Conservation (phyloP, 2,329 filamentous ascomycete genomes). For the Fusarium graminum region DNA sequence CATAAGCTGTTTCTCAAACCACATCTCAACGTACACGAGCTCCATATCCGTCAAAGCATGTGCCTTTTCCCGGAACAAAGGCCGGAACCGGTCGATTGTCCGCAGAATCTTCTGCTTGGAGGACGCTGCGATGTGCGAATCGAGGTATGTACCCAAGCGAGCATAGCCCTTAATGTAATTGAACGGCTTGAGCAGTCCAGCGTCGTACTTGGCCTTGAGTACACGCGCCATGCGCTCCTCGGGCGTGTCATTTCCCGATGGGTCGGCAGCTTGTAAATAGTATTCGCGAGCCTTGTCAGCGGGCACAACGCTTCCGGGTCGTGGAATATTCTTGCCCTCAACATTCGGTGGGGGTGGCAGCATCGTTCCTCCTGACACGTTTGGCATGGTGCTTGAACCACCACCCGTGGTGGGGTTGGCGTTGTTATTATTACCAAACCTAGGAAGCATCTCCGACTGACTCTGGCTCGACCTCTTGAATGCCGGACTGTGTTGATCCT, state of each 20-base stretch:
- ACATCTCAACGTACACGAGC: conserved; percentile 96
- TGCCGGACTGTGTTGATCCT: conserved; percentile 69
- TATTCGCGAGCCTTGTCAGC: conserved; percentile 87
- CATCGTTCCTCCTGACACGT: conserved; percentile 57
- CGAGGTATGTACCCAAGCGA: conserved; percentile 89
- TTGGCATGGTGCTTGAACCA: conserved; percentile 42
- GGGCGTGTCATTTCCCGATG: conserved; percentile 84
- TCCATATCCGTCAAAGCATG: conserved; percentile 93
- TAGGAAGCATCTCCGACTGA: conserved; percentile 63
- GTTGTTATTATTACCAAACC: conserved; percentile 59
- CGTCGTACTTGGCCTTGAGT: conserved; percentile 94
- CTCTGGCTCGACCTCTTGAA: conserved; percentile 59
- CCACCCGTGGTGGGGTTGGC: conserved; percentile 43
- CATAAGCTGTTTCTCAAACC: conserved; percentile 97
- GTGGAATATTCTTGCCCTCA: conserved; percentile 68
- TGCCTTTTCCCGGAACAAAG: conserved; percentile 95
- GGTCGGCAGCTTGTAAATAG: conserved; percentile 96
- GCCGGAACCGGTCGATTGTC: conserved; percentile 91
- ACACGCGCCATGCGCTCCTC: conserved; percentile 97
- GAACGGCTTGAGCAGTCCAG: conserved; percentile 93
- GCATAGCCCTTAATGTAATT: conserved; percentile 99
- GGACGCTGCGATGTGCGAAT: conserved; percentile 82
- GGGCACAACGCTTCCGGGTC: conserved; percentile 71
- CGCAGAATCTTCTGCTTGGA: conserved; percentile 92
- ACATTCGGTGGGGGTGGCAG: conserved; percentile 60